Evolutionary conservation across 306 rosid genomes (phyloP), one percentile per base, ranked within the genome.

Genomic region (Sphenostylis stenocarpa): DNA sequence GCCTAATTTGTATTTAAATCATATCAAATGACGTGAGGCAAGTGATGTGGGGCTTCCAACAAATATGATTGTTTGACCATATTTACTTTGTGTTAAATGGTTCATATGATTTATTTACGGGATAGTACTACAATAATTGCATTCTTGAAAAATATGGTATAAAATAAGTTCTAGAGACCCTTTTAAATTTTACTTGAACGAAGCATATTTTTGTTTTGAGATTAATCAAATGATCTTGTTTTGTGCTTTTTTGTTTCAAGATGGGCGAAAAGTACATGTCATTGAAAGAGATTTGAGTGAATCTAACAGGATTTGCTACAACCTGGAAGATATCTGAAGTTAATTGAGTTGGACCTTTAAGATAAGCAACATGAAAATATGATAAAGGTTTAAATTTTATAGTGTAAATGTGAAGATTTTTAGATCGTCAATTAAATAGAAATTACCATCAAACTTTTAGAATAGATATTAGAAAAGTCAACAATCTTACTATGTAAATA

Each of bases 321-420:
- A 74, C 98, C 97, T 60, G 98, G 98, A 1, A 97, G 98, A 4
- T 94, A 91, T 78, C 81, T 94, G 7, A 91, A 87, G 83, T 73
- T 91, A 73, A 74, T 91, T 47, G 96, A 91, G 81, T 84, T 94
- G 81, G 96, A 89, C 24, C 87, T 94, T 73, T 79, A 87, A 60
- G 98, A 97, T 94, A 84, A n/a, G n/a, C n/a, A n/a, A n/a, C n/a
- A n/a, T n/a, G n/a, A n/a, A n/a, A n/a, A n/a, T n/a, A n/a, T n/a
- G n/a, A 76, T n/a, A 38, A 24, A 13, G 4, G 67, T 29, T 60
- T 31, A 29, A 29, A 29, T 31, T 29, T 60, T 43, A 1, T 23
- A 12, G 2, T 13, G 23, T 28, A 38, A 38, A 12, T 1, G 2
- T 29, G 2, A 5, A 58, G 21, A 15, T 28, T 58, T 16, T 58